Evolutionary conservation across 2,329 filamentous ascomycete genomes (phyloP), one percentile per base, ranked within the genome.

Genomic region (Albophoma yamanashiensis): DNA sequence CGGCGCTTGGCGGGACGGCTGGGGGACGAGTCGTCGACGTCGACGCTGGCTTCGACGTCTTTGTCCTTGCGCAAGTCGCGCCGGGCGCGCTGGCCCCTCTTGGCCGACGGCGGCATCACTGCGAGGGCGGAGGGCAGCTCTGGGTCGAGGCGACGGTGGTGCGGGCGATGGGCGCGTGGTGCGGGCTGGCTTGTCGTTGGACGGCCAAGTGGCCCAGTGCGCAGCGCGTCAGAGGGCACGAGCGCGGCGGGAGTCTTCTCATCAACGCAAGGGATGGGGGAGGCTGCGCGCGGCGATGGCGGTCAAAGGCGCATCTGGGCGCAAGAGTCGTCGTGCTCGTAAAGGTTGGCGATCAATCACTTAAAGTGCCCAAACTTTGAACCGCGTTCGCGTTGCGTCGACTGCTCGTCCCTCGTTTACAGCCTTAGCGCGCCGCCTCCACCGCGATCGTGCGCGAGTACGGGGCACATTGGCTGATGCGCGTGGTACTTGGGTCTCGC

Each of bases 1-100:
- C 84, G 82, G 68, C 84, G 83, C 75, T 87, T 87, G 14, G 79
- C 75, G n/a, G 84, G 84, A 59, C 83, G 80, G 61, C 79, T 82
- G 17, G 84, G 84, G 4, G 84, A 87, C 34, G 83, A 83, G 55
- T 80, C 77, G 52, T 81, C 78, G 57, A 70, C 74, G 53, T 81
- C 76, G 50, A 66, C 63, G 50, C 69, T 67, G 59, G 69, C 62
- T 36, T 70, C 66, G 52, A 69, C 67, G 53, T 73, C 69, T 58
- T 70, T 69, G 64, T 72, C 71, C 63, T 72, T 73, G 64, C 74
- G 74, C 63, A 69, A 62, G 59, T 76, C 74, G 67, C 75, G 73
- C 63, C 74, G 73, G 62, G 67, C 67, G 62, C 74, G 72, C 60
- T 70, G 72, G 60, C 65, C 66, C 66, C 74, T 69, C 66, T 75